Evolutionary conservation across 495 filamentous ascomycete genomes (phyloP).

Genomic region (Hypoxylon subgilvum): DNA sequence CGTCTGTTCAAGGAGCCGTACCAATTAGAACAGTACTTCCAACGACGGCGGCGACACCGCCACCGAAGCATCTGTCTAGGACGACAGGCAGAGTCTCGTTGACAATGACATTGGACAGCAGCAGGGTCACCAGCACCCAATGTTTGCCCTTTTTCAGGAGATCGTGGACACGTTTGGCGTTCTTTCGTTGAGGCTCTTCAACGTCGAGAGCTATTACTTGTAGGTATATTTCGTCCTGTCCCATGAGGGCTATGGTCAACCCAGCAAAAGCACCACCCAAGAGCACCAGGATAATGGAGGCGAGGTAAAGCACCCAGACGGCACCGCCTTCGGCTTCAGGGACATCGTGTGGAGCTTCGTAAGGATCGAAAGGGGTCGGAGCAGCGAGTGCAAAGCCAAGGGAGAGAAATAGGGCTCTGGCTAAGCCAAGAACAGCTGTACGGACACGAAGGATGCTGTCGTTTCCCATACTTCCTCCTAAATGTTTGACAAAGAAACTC

Average conservation of each 20-base stretch:
- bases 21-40: slow-evolving; percentile 92
- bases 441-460: slow-evolving; percentile 48
- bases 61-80: slow-evolving; percentile 89
- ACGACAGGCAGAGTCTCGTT: slow-evolving; percentile 97
- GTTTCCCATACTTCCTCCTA: slow-evolving; percentile 30
- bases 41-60: slow-evolving; percentile 91
- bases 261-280: slow-evolving; percentile 94
- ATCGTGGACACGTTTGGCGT: slow-evolving; percentile 79
- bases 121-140: slow-evolving; percentile 96
- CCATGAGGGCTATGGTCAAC: slow-evolving; percentile 89
- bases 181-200: slow-evolving; percentile 72
- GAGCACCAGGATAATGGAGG: slow-evolving; percentile 69
- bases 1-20: slow-evolving; percentile 49
- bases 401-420: slow-evolving; percentile 47
- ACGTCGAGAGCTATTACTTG: slow-evolving; percentile 87
- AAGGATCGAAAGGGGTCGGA: slow-evolving; percentile 32
- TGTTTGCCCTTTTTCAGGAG: slow-evolving; percentile 90
- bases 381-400: slow-evolving; percentile 46
- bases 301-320: slow-evolving; percentile 53
- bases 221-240: slow-evolving; percentile 93
- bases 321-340: slow-evolving; percentile 49
- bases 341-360: slow-evolving; percentile 38
- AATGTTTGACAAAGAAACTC: not conserved
- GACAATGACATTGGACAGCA: slow-evolving; percentile 95
- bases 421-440: slow-evolving; percentile 47